These are phyloP conservation scores for Hypoxylon rickii DNA, from an alignment of 495 filamentous ascomycete species.

Conservation along the genomic window DNA sequence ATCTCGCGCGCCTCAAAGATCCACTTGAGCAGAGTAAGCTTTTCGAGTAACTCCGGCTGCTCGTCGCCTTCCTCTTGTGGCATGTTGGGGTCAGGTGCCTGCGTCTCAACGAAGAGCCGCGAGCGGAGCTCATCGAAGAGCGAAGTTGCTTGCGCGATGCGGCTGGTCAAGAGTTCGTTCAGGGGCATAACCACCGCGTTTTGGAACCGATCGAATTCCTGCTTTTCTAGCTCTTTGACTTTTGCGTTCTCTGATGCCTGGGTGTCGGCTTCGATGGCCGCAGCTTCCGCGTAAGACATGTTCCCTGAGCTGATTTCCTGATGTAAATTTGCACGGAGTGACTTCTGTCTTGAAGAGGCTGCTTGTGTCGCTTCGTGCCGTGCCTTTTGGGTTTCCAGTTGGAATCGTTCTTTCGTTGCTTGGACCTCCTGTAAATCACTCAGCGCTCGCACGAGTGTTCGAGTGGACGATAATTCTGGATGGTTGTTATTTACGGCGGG, in stretches of 20 bases:
- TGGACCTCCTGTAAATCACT: constrained; percentile 76
- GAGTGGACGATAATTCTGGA: constrained; percentile 78
- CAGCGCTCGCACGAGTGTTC: constrained; percentile 73
- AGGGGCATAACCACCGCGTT: constrained; percentile 74
- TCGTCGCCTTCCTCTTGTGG: constrained; percentile 95
- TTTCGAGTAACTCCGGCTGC: constrained; percentile 90
- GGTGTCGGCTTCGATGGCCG: constrained; percentile 68
- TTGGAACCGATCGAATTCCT: constrained; percentile 78
- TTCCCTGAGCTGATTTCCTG: constrained; percentile 72
- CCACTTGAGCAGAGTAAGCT: constrained; percentile 94
- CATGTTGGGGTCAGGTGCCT: constrained; percentile 72
- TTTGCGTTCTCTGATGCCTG: constrained; percentile 66
- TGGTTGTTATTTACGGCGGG: constrained; percentile 96
- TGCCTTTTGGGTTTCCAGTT: constrained; percentile 46
- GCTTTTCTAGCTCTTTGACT: constrained; percentile 65
- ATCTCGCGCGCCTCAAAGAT: constrained; percentile 91
- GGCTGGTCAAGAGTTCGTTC: constrained; percentile 69
- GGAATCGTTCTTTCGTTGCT: constrained; percentile 65
- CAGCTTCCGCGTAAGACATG: constrained; percentile 80
- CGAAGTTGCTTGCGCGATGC: constrained; percentile 64
- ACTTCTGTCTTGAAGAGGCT: constrained; percentile 48
- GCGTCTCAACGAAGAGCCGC: constrained; percentile 74
- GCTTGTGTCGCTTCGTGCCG: constrained; percentile 49
- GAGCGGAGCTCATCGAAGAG: constrained; percentile 73
- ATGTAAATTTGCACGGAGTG: constrained; percentile 65